Percentiles rank a stretch among this genome's conserved stretches.
These are phyloP conservation scores for Bertia moriformis DNA, from an alignment of 2,329 filamentous ascomycete species.

Conservation along the genomic window DNA sequence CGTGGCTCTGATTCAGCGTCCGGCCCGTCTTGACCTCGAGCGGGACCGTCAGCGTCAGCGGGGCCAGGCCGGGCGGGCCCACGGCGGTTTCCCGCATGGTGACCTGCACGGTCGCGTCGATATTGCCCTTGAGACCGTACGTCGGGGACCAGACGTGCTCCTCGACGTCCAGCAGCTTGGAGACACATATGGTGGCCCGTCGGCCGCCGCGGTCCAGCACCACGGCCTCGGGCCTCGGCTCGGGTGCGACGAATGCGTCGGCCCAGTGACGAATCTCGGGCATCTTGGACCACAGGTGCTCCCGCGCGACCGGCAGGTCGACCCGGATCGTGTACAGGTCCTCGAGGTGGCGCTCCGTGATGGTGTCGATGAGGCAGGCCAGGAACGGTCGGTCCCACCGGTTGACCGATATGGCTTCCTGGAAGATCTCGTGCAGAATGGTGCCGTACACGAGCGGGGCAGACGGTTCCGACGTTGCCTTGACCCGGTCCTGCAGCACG, in stretches of 20 bases:
- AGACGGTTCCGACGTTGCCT: slow-evolving; percentile 69
- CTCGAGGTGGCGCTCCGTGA: slow-evolving; percentile 68
- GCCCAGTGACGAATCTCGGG: slow-evolving; percentile 74
- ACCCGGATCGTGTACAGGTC: slow-evolving; percentile 80
- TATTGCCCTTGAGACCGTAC: slow-evolving; percentile 94
- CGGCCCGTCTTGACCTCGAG: slow-evolving; percentile 86
- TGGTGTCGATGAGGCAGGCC: slow-evolving; percentile 46
- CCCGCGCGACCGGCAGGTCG: slow-evolving; percentile 54
- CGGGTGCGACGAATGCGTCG: slow-evolving; percentile 57
- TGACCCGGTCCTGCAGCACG: slow-evolving; percentile 86
- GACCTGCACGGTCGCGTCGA: slow-evolving; percentile 90
- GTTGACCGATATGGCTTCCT: slow-evolving; percentile 73
- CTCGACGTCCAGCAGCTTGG: slow-evolving; percentile 87
- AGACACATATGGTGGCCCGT: slow-evolving; percentile 69
- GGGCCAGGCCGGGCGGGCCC: no score
- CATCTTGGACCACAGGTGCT: slow-evolving; percentile 73
- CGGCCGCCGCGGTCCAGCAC: slow-evolving; percentile 69
- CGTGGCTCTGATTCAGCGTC: slow-evolving; percentile 66
- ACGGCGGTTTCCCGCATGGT: slow-evolving; percentile 64
- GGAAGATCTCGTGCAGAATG: slow-evolving; percentile 88
- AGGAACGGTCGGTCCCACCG: slow-evolving; percentile 63
- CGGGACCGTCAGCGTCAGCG: slow-evolving; percentile 66
- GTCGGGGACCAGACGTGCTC: slow-evolving; percentile 97
- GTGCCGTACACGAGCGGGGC: slow-evolving; percentile 81
- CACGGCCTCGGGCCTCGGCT: slow-evolving; percentile 55